A percentile compares a stretch with the other conserved stretches of the same genome.
Conservation (phyloP, 345 rosid species). For the Eutrema yunnanense region DNA sequence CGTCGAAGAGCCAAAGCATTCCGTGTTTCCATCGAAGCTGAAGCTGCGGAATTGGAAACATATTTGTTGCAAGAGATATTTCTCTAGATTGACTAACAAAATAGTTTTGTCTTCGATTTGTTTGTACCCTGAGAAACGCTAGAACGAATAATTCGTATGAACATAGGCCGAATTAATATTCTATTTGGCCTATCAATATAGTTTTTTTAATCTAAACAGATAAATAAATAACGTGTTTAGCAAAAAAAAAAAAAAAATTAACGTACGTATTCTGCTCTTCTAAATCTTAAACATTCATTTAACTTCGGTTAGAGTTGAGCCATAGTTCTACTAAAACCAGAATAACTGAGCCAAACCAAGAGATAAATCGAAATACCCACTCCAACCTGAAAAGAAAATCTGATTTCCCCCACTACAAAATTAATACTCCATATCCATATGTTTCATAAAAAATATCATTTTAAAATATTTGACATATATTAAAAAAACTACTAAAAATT, state of each 20-base stretch:
- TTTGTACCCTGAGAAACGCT: constrained; percentile 17
- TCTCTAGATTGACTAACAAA: constrained; percentile 19
- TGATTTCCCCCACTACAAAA: too few relatives aligned
- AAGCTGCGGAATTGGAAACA: constrained; percentile 19
- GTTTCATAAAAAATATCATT: too few relatives aligned
- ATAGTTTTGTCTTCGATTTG: constrained; percentile 12
- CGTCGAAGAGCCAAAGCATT: constrained; percentile 14
- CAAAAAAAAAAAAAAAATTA: neutral
- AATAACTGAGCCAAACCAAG: too few relatives aligned
- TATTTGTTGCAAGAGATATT: constrained; percentile 24
- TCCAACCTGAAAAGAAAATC: too few relatives aligned
- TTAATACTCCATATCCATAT: too few relatives aligned
- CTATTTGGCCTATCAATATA: neutral
- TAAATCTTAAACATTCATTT: too few relatives aligned
- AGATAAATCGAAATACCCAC: too few relatives aligned
- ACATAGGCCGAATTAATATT: neutral
- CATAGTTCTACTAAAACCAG: too few relatives aligned
- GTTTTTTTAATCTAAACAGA: neutral
- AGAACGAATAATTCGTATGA: neutral
- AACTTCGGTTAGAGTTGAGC: too few relatives aligned
- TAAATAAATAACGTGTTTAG: neutral
- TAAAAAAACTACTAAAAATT: too few relatives aligned
- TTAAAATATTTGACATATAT: too few relatives aligned
- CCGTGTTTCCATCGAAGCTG: constrained; percentile 15
- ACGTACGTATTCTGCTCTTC: too few relatives aligned